These are phyloP conservation scores for Phytophthora hybrid DNA, from an alignment of 352 stramenopile genomes.

Conservation along the genomic window DNA sequence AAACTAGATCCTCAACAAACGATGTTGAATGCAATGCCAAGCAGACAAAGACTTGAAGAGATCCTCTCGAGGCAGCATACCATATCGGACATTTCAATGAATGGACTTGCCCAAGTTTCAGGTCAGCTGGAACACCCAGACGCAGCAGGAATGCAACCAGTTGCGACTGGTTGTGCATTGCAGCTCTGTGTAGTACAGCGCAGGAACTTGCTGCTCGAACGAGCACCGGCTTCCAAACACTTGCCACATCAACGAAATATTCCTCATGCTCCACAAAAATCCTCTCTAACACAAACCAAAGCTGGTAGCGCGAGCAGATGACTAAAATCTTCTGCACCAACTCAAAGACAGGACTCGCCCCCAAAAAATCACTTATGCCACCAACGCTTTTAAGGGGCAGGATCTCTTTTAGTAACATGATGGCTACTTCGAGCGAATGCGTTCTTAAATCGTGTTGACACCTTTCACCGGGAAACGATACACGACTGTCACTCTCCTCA, in stretches of 20 bases:
- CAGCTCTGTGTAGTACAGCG: conserved; percentile 60
- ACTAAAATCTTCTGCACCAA: conserved; percentile 54
- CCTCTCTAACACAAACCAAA: conserved; percentile 59
- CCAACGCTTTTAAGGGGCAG: conserved; percentile 24
- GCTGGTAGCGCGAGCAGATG: conserved; percentile 52
- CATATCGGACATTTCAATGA: conserved; percentile 47
- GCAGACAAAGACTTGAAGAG: conserved; percentile 51
- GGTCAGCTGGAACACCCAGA: conserved; percentile 50
- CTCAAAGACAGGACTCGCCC: conserved; percentile 51
- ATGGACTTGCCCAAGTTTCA: conserved; percentile 42
- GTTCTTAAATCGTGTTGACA: conserved; percentile 29
- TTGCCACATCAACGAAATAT: conserved; percentile 49
- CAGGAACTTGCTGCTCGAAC: conserved; percentile 55
- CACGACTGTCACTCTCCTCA: neutral
- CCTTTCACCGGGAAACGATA: conserved; percentile 26
- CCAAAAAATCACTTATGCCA: conserved; percentile 51
- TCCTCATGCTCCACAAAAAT: conserved; percentile 51
- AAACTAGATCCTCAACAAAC: conserved; percentile 29
- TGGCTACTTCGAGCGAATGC: conserved; percentile 26
- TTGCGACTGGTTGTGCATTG: conserved; percentile 49
- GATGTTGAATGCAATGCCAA: conserved; percentile 45
- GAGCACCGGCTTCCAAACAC: conserved; percentile 55
- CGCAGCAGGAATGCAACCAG: conserved; percentile 58
- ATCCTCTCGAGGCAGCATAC: conserved; percentile 56
- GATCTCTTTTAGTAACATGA: conserved; percentile 42